Conservation (phyloP, 1,139 yeast genomes). For the Suzukiozyma palmioleophila region DNA sequence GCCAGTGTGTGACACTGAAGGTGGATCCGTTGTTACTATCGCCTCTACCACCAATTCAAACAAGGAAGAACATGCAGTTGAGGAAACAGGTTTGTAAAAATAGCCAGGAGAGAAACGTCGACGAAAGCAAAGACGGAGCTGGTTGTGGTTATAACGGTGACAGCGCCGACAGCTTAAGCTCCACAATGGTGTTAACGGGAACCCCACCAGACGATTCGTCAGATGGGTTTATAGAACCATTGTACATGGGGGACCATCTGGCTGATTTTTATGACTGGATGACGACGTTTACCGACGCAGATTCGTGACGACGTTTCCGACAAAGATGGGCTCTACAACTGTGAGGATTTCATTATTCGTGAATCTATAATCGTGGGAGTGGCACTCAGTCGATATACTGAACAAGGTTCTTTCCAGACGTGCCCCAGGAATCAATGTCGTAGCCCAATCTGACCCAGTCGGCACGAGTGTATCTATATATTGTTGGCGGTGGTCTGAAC, state of each 20-base stretch:
- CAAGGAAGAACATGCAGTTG: conserved; percentile 7
- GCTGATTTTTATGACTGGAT: too few relatives aligned
- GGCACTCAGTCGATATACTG: conserved; percentile 28
- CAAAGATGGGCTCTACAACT: too few relatives aligned
- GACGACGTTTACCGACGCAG: too few relatives aligned
- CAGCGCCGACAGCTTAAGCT: too few relatives aligned
- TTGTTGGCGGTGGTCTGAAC: conserved; percentile 24
- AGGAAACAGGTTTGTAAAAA: neutral
- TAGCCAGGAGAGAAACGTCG: too few relatives aligned
- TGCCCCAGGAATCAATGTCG: conserved; percentile 28
- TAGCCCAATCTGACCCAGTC: conserved; percentile 42
- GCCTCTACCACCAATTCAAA: conserved; percentile 9
- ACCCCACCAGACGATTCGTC: too few relatives aligned
- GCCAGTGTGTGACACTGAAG: conserved; percentile 8
- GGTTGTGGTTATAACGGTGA: too few relatives aligned
- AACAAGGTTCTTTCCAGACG: conserved; percentile 18
- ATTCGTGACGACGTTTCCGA: too few relatives aligned
- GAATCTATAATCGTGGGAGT: conserved; percentile 2
- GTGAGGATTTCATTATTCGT: conserved; percentile 1
- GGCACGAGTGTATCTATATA: conserved; percentile 25
- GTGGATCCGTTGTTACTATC: conserved; percentile 6
- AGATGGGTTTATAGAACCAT: too few relatives aligned
- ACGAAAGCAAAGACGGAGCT: too few relatives aligned
- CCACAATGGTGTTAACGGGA: too few relatives aligned
- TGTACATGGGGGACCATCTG: too few relatives aligned